A percentile compares a stretch with the other conserved stretches of the same genome.
phyloP scores from a whole-genome alignment of 106 monocot genomes.

The Chionographis japonica region DNA sequence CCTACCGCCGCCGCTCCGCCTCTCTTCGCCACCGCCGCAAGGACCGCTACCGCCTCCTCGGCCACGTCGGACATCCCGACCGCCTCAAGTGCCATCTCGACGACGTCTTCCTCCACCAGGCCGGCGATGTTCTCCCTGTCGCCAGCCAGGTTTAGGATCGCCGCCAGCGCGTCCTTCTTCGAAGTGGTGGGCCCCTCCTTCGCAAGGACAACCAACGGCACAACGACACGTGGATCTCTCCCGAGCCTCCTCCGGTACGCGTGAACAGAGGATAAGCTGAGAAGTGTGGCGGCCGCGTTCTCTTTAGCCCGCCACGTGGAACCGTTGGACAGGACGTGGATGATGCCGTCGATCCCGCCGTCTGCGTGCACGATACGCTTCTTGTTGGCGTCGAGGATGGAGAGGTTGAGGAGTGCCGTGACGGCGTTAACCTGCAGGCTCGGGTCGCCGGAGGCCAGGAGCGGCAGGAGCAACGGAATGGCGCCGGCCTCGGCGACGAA shows the following conservation, averaged over 20 bases:
- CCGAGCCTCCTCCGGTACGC: slow-evolving; percentile 57
- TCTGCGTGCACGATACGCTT: slow-evolving; percentile 57
- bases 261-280: slow-evolving; percentile 47
- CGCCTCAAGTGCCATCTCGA: slow-evolving; percentile 39
- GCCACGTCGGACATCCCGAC: slow-evolving; percentile 24
- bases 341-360: slow-evolving; percentile 48
- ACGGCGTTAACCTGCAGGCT: slow-evolving; percentile 67
- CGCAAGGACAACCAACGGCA: slow-evolving; percentile 37
- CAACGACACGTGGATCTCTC: slow-evolving; percentile 26
- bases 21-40: slow-evolving; percentile 61
- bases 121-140: slow-evolving; percentile 56
- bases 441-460: slow-evolving; percentile 40
- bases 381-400: slow-evolving; percentile 79
- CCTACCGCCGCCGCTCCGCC: slow-evolving; percentile 60
- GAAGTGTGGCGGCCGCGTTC: slow-evolving; percentile 66
- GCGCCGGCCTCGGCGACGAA: slow-evolving; percentile 78
- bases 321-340: slow-evolving; percentile 39
- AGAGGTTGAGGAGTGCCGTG: slow-evolving; percentile 80
- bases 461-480: slow-evolving; percentile 57
- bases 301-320: slow-evolving; percentile 70
- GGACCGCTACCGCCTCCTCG: slow-evolving; percentile 49
- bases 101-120: slow-evolving; percentile 41
- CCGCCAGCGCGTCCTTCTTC: slow-evolving; percentile 55
- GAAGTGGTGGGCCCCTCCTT: slow-evolving; percentile 37
- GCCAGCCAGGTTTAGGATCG: slow-evolving; percentile 59